These are phyloP conservation scores for Oropetium thomaeum DNA, from an alignment of 176 grass and related monocot genomes.

Conservation along the genomic window DNA sequence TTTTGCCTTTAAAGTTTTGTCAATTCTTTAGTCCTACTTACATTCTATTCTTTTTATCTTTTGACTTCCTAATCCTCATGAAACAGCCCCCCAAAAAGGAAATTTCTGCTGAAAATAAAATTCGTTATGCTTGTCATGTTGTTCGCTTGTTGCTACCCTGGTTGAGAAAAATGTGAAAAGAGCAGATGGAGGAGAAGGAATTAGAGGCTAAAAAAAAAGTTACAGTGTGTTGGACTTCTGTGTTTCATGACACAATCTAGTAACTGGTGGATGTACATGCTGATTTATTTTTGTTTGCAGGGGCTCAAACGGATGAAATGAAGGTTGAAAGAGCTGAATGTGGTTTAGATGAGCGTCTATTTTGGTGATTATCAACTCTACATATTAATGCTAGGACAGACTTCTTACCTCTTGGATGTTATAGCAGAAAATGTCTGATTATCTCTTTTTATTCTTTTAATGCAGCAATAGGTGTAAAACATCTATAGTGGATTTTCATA, in stretches of 20 bases:
- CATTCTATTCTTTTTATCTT: background rate
- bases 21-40: too few species aligned
- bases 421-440: background rate
- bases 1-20: background rate
- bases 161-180: conserved; percentile 44
- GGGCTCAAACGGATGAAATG: conserved; percentile 26
- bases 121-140: conserved; percentile 36
- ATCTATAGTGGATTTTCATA: background rate
- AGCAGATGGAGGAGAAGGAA: conserved; percentile 54
- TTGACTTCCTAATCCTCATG: background rate
- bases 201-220: conserved; percentile 59
- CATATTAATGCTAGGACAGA: too few species aligned
- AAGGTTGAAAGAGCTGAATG: conserved; percentile 45
- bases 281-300: conserved; percentile 28
- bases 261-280: background rate
- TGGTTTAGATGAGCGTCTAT: conserved; percentile 44
- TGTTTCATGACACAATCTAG: background rate
- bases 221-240: conserved; percentile 35
- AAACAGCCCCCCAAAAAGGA: background rate
- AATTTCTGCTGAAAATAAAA: conserved; percentile 38
- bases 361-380: conserved; percentile 25
- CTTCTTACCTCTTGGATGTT: background rate
- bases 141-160: conserved; percentile 48
- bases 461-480: background rate
- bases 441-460: background rate